Evolutionary conservation across 768 basidiomycete genomes (phyloP), one percentile per base, ranked within the genome.

Genomic region (Xerocomus spinulosus): DNA sequence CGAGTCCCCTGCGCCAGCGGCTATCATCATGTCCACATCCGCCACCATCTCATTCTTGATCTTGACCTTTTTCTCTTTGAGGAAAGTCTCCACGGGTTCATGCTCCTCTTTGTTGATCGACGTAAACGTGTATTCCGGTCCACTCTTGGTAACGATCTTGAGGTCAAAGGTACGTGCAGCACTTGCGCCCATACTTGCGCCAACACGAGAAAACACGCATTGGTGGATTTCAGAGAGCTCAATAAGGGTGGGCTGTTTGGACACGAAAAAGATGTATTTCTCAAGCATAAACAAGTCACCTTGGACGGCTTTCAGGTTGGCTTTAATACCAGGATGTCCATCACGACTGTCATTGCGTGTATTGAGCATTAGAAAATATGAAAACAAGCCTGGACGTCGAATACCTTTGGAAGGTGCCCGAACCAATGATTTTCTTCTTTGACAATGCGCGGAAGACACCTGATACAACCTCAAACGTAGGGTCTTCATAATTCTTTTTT

Each of bases 221-320:
- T 87, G 85, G 54, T 90, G 84, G 52, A 98, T 88, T 57, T 96
- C 92, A 44, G 81, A 79, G 53, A 94, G 82, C 57, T 95, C 91
- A 58, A 97, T 79, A 60, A 96, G 84, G 28, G 83, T 82, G 1
- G 96, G 95, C 55, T 89, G 85, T 68, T 98, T 97, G 47, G 95
- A 93, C 52, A 98, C 92, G 72, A 98, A 98, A 70, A 99, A 92
- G 40, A 99, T 78, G 67, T 87, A 91, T 79, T 97, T 97, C 61
- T 98, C 96, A 54, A 99, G 84, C 76, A 98, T 81, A 79, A 96
- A 98, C 26, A 99, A 81, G 65, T 97, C 93, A 51, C 96, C 96
- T 68, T 95, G 92, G 4, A 88, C 79, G 36, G 96, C 96, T 70
- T 98, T 98, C 57, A 98, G 77, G 67, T 97, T 96, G 58, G 92